These are phyloP conservation scores for Leptosphaerulina australis DNA, from an alignment of 2,329 filamentous ascomycete genomes.

Conservation along the genomic window DNA sequence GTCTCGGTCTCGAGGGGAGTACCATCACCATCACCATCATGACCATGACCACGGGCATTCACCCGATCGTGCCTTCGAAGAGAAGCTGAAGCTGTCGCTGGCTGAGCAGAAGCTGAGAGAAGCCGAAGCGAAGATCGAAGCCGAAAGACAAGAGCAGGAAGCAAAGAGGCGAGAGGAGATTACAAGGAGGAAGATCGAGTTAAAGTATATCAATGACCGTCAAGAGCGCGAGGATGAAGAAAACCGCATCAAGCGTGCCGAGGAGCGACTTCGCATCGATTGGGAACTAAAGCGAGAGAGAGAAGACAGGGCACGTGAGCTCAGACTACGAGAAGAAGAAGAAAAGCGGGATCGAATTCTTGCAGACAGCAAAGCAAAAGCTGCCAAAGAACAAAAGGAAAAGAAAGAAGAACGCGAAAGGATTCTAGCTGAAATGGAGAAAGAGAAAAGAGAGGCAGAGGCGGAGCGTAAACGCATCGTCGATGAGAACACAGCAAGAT, in stretches of 20 bases:
- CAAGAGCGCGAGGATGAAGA: conserved; percentile 35
- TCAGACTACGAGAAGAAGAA: conserved; percentile 48
- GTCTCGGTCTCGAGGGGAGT: conserved; percentile 34
- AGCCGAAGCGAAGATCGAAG: conserved; percentile 39
- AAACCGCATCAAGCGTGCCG: conserved; percentile 17
- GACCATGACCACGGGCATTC: conserved; percentile 26
- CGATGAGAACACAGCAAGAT: conserved; percentile 38
- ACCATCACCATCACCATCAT: conserved; percentile 34
- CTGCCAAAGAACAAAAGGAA: conserved; percentile 48
- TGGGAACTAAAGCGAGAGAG: conserved; percentile 38
- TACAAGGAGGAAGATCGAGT: conserved; percentile 41
- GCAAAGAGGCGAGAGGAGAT: conserved; percentile 49
- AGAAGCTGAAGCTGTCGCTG: conserved; percentile 44
- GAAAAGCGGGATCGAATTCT: conserved; percentile 49
- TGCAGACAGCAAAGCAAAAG: conserved; percentile 47
- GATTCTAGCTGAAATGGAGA: conserved; percentile 18
- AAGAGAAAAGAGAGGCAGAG: conserved; percentile 25
- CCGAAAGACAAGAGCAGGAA: conserved; percentile 42
- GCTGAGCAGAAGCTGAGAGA: conserved; percentile 47
- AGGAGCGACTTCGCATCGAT: conserved; percentile 12
- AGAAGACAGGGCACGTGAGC: conserved; percentile 41
- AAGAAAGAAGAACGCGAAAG: conserved; percentile 34
- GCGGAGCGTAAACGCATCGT: conserved; percentile 39
- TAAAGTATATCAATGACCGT: conserved; percentile 47
- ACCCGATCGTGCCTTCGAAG: conserved; percentile 29